Base-by-base conservation (phyloP, 345 rosid genomes). In the Lepidium sativum region DNA sequence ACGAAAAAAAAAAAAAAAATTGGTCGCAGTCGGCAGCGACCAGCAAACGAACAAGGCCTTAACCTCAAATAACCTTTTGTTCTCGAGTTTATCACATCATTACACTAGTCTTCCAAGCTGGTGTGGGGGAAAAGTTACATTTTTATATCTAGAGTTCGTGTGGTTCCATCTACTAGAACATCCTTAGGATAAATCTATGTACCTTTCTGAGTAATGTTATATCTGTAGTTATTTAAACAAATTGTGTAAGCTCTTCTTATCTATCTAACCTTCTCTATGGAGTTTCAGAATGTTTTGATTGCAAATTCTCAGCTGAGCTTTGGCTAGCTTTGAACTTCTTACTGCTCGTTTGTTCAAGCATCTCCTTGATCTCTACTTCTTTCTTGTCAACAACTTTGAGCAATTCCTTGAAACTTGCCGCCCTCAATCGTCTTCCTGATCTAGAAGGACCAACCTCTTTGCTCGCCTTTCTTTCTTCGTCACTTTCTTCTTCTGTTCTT, bases 321-420 rank as follows among this genome's bases (percentile, higher is more conserved):
- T 65, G 79, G 68, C 68, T 54, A 23, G 70, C 71, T 27, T 67
- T 72, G 62, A 73, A 78, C 57, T 77, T 85, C 63, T 20, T 69
- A 39, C 72, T 65, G 16, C 57, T 67, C 80, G 68, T 87, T 37
- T 83, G 70, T 76, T 74, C 86, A 12, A 84, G 79, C 62, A 73
- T 84, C 31, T 75, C 79, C 74, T 83, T 83, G 17, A 80, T 65
- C 77, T 83, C 87, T 39, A 62, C 14, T 65, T 84, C 86, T 67
- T 75, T 84, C 75, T 33, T 81, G 71, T 88, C 96, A 49, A 81
- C 72, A 74, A 86, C 85, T 32, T 63, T 87, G 8, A 84, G 62
- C 74, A 75, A 67, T 14, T 72, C 53, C 75, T 67, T 79, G 68
- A 84, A 77, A 82, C 91, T 89, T 4, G 73, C 56, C 2, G 88